Evolutionary conservation across 2,329 filamentous ascomycete species (phyloP).

Genomic region (Plenodomus biglobosus): DNA sequence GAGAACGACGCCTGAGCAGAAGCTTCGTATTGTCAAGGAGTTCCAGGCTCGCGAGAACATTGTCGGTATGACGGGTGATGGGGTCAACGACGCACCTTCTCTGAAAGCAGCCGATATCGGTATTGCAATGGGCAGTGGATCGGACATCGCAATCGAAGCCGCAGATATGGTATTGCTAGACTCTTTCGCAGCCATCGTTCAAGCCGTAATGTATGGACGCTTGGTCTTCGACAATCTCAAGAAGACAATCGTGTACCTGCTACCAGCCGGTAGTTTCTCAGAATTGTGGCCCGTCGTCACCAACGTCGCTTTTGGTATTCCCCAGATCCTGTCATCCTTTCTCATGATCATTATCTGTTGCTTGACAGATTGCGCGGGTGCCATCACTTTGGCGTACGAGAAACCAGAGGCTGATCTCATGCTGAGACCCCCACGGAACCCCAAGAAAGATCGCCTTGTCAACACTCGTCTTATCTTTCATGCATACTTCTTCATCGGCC

Average conservation of each 20-base stretch:
- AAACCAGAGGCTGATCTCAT: conserved; percentile 75
- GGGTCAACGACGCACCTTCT: conserved; percentile 55
- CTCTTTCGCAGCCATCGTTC: conserved; percentile 69
- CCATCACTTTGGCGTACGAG: conserved; percentile 74
- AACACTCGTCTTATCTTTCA: conserved; percentile 73
- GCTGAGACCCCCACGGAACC: conserved; percentile 66
- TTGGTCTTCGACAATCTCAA: conserved; percentile 80
- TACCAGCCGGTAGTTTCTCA: conserved; percentile 72
- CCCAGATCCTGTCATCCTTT: conserved; percentile 72
- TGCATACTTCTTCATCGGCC: conserved; percentile 69
- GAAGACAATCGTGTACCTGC: conserved; percentile 73
- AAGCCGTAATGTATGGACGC: conserved; percentile 71
- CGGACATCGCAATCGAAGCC: conserved; percentile 64
- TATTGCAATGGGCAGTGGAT: conserved; percentile 60
- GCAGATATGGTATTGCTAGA: conserved; percentile 66
- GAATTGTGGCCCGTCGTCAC: conserved; percentile 76
- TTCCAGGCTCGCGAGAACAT: conserved; percentile 64
- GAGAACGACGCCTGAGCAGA: conserved; percentile 72
- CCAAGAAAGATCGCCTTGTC: conserved; percentile 70
- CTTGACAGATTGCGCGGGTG: conserved; percentile 68
- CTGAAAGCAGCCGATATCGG: conserved; percentile 62
- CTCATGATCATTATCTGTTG: conserved; percentile 64
- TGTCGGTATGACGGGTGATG: conserved; percentile 56
- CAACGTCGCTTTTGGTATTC: conserved; percentile 70
- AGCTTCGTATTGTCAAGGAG: conserved; percentile 75